Evolutionary conservation across 225 moss, liverwort and hornwort species (phyloP).

Genomic region (Straminergon stramineum): DNA sequence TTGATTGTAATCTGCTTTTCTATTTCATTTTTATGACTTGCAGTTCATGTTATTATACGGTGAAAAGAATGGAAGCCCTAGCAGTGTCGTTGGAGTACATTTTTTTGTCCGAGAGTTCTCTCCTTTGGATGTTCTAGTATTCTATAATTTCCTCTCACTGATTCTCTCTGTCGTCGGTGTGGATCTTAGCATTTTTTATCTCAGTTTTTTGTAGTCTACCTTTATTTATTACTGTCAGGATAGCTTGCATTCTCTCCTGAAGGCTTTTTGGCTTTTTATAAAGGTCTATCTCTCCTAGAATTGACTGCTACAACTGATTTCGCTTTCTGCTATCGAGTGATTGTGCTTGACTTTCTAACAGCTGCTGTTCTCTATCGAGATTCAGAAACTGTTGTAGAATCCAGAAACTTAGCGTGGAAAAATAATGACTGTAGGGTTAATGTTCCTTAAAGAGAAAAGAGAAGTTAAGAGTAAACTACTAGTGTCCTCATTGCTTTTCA

Average conservation of each 20-base stretch:
- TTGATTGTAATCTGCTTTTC: not conserved
- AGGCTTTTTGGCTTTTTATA: not conserved
- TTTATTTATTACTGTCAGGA: too few species aligned
- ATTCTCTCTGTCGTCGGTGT: not conserved
- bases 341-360: not conserved
- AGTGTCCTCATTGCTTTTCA: not conserved
- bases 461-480: not conserved
- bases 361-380: not conserved
- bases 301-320: not conserved
- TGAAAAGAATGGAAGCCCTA: not conserved
- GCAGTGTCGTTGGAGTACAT: not conserved
- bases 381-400: not conserved
- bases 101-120: not conserved
- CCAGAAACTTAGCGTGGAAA: too few species aligned
- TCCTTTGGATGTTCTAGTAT: not conserved
- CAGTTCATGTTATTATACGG: not conserved
- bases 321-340: not conserved
- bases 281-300: not conserved
- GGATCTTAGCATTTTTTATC: not conserved
- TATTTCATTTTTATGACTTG: not conserved
- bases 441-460: not conserved
- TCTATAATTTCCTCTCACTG: not conserved
- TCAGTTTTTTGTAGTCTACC: not conserved
- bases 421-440: not conserved
- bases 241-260: not conserved